These are phyloP conservation scores for Cokeromyces recurvatus DNA, from an alignment of 371 early-diverging fungal species.

Conservation along the genomic window DNA sequence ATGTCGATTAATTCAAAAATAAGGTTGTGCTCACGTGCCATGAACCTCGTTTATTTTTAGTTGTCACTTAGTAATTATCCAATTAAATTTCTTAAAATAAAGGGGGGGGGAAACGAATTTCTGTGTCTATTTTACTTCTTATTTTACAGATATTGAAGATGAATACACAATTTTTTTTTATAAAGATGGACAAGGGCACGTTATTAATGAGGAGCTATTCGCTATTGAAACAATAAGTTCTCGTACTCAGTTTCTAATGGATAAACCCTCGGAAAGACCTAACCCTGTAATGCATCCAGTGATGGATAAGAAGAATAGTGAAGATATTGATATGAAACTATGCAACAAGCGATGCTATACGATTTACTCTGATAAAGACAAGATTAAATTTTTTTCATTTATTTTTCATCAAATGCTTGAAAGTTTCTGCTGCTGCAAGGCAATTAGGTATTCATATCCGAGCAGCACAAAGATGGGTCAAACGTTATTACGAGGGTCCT, in stretches of 20 bases:
- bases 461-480: slow-evolving; percentile 20
- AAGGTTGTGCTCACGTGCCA: slow-evolving; percentile 6
- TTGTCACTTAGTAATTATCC: slow-evolving; percentile 3
- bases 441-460: slow-evolving; percentile 13
- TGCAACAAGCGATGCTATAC: slow-evolving; percentile 19
- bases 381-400: slow-evolving; percentile 15
- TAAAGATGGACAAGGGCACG: slow-evolving; percentile 16
- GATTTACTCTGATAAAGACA: slow-evolving; percentile 17
- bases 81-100: slow-evolving; percentile 4
- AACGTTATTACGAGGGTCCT: slow-evolving; percentile 15
- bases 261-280: slow-evolving; percentile 10
- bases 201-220: slow-evolving; percentile 16
- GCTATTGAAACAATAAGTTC: slow-evolving; percentile 9
- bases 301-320: slow-evolving; percentile 6
- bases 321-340: slow-evolving; percentile 13
- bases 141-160: slow-evolving; percentile 7
- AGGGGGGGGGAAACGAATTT: slow-evolving; percentile 3
- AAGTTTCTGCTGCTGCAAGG: slow-evolving; percentile 10
- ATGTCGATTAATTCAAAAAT: slow-evolving; percentile 3
- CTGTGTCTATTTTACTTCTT: slow-evolving; percentile 5
- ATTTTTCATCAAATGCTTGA: slow-evolving; percentile 17
- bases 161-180: slow-evolving; percentile 24
- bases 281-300: slow-evolving; percentile 5
- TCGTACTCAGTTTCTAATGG: slow-evolving; percentile 12
- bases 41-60: too few relatives aligned